A percentile compares a stretch with the other conserved stretches of the same genome.
phyloP scores from a whole-genome alignment of 1,284 basidiomycete genomes.

The Leccinum solheimii region DNA sequence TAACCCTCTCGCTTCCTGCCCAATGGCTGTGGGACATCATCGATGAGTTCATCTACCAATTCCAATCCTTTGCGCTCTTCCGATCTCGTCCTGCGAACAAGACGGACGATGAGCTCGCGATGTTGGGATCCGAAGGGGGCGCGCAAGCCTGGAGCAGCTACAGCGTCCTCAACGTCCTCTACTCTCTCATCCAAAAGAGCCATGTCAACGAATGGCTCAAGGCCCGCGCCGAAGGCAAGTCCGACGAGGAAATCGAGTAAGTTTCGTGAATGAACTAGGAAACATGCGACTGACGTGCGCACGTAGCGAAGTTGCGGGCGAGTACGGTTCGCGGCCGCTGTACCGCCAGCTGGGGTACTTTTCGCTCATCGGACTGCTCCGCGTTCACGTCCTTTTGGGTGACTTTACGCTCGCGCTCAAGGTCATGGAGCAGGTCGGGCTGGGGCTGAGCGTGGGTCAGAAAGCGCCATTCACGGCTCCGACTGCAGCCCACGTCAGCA shows the following conservation, averaged over 20 bases:
- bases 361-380: constrained; percentile 91
- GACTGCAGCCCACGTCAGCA: constrained; percentile 92
- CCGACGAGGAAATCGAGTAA: constrained; percentile 79
- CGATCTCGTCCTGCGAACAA: constrained; percentile 84
- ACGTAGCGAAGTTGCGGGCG: constrained; percentile 80
- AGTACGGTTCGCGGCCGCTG: constrained; percentile 87
- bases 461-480: constrained; percentile 88
- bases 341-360: constrained; percentile 99
- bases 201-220: constrained; percentile 92
- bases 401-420: constrained; percentile 96
- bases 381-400: constrained; percentile 94
- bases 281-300: constrained; percentile 7
- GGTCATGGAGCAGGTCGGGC: constrained; percentile 91
- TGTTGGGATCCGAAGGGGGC: constrained; percentile 73
- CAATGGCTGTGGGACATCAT: constrained; percentile 99
- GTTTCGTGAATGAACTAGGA: constrained; percentile 33
- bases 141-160: constrained; percentile 92
- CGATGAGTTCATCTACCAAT: constrained; percentile 99
- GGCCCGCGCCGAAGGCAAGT: constrained; percentile 80
- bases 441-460: constrained; percentile 86
- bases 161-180: constrained; percentile 96
- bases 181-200: constrained; percentile 97
- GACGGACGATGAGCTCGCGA: constrained; percentile 83
- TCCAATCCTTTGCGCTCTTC: constrained; percentile 95
- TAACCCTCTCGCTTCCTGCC: constrained; percentile 88